phyloP scores from a whole-genome alignment of 2,329 filamentous ascomycete species.

The Bipolaris sorokiniana region DNA sequence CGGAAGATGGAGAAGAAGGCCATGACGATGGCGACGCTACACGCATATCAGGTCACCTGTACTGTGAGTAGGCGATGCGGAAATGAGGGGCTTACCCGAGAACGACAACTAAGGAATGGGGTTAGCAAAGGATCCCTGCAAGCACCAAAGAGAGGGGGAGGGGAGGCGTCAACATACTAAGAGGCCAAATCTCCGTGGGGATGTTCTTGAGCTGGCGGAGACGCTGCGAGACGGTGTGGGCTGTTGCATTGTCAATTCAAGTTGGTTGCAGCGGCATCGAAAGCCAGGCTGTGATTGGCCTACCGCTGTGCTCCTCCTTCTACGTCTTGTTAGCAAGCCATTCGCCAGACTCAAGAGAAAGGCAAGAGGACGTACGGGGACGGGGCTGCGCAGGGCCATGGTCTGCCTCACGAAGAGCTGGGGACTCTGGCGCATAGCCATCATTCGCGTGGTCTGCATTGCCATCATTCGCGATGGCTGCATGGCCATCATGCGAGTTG shows the following conservation, averaged over 20 bases:
- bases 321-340: slow-evolving; percentile 53
- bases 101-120: slow-evolving; percentile 70
- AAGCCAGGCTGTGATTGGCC: slow-evolving; percentile 35
- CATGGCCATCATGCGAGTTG: slow-evolving; percentile 51
- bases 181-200: slow-evolving; percentile 90
- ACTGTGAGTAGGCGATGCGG: background rate
- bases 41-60: slow-evolving; percentile 32
- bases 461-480: slow-evolving; percentile 51
- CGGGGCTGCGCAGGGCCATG: slow-evolving; percentile 61
- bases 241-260: slow-evolving; percentile 57
- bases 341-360: background rate
- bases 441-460: slow-evolving; percentile 51
- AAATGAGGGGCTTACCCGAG: slow-evolving; percentile 68
- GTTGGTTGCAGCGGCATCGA: slow-evolving; percentile 4
- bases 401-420: slow-evolving; percentile 52
- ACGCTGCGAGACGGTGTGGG: slow-evolving; percentile 96
- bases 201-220: slow-evolving; percentile 87
- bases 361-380: slow-evolving; percentile 67
- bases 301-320: slow-evolving; percentile 71
- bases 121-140: slow-evolving; percentile 23
- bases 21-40: slow-evolving; percentile 71
- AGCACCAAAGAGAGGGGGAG: background rate
- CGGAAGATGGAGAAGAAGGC: slow-evolving; percentile 80
- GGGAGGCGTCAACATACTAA: slow-evolving; percentile 68
- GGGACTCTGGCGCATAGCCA: slow-evolving; percentile 47